These are phyloP conservation scores for Pythium grandisporangium DNA, from an alignment of 352 stramenopile genomes.

Conservation along the genomic window DNA sequence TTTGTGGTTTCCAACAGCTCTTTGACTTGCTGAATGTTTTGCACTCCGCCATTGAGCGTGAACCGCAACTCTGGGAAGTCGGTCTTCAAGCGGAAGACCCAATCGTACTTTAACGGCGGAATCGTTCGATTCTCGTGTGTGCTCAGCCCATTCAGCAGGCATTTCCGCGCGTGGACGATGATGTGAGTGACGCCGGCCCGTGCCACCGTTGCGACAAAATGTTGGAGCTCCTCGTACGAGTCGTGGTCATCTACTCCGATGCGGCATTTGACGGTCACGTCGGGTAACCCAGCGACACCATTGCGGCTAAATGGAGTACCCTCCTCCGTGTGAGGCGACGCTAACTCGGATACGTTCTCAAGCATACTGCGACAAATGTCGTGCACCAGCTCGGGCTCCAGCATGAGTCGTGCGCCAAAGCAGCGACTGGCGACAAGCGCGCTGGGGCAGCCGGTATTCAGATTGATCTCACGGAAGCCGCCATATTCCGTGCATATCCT, in stretches of 20 bases:
- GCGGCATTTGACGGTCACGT: conserved; percentile 98
- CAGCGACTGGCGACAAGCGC: conserved; percentile 66
- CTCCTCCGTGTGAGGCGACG: no score
- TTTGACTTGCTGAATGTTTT: conserved; percentile 87
- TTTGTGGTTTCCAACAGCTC: conserved; percentile 74
- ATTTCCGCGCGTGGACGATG: conserved; percentile 97
- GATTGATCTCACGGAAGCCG: conserved; percentile 92
- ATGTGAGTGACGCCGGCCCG: conserved; percentile 92
- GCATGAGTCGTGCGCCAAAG: conserved; percentile 98
- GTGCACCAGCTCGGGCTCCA: conserved; percentile 91
- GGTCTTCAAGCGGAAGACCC: conserved; percentile 89
- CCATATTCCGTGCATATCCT: conserved; percentile 76
- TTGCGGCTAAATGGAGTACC: no score
- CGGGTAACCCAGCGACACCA: conserved; percentile 26
- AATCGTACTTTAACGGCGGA: conserved; percentile 94
- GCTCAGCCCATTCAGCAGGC: conserved; percentile 92
- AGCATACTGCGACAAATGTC: conserved; percentile 89
- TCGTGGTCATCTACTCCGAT: conserved; percentile 95
- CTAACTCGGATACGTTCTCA: no score
- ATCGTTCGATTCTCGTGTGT: conserved; percentile 98
- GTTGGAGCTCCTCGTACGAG: conserved; percentile 86
- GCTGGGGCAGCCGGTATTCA: conserved; percentile 96
- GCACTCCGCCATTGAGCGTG: conserved; percentile 97
- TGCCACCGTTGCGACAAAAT: conserved; percentile 91
- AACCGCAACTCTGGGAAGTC: conserved; percentile 96